Evolutionary conservation across 2,329 filamentous ascomycete species (phyloP).

Genomic region (Colletotrichum costaricense): DNA sequence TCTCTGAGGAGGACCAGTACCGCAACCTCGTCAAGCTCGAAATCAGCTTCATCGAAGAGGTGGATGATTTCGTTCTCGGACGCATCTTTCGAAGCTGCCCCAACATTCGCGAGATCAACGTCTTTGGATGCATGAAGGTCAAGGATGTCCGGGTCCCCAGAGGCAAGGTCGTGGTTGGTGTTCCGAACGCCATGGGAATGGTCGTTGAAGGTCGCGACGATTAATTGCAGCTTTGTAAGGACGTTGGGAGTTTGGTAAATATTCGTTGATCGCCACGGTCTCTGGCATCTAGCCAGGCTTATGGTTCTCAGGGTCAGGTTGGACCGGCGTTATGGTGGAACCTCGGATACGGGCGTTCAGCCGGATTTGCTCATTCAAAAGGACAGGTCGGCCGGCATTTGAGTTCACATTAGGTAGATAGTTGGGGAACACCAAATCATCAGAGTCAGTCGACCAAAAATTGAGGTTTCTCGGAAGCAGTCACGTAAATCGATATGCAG

Average conservation of each 20-base stretch:
- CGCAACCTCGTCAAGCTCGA: conserved; percentile 78
- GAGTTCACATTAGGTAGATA: not conserved
- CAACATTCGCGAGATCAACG: conserved; percentile 67
- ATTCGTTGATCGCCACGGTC: not conserved
- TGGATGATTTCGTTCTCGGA: conserved; percentile 73
- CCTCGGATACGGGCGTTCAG: not conserved
- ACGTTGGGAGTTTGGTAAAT: not conserved
- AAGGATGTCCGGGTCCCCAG: conserved; percentile 62
- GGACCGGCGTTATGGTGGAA: not conserved
- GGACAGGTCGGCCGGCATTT: not conserved
- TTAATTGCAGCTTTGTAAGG: not conserved
- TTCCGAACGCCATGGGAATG: conserved; percentile 70
- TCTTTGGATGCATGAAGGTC: conserved; percentile 75
- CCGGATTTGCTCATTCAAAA: not conserved
- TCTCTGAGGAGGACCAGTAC: conserved; percentile 71
- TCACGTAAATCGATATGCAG: not conserved
- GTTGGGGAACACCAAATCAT: not conserved
- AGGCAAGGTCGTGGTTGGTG: conserved; percentile 67
- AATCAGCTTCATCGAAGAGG: conserved; percentile 78
- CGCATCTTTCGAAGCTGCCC: conserved; percentile 74
- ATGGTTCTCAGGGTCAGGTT: not conserved
- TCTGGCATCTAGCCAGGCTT: not conserved
- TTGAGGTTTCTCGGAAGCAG: not conserved
- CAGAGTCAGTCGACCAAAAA: not conserved
- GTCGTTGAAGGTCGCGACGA: conserved; percentile 61